Percentiles rank a stretch among this genome's conserved stretches.
Conservation (phyloP, 2,329 filamentous ascomycete genomes). For the Scleromitrula shiraiana region DNA sequence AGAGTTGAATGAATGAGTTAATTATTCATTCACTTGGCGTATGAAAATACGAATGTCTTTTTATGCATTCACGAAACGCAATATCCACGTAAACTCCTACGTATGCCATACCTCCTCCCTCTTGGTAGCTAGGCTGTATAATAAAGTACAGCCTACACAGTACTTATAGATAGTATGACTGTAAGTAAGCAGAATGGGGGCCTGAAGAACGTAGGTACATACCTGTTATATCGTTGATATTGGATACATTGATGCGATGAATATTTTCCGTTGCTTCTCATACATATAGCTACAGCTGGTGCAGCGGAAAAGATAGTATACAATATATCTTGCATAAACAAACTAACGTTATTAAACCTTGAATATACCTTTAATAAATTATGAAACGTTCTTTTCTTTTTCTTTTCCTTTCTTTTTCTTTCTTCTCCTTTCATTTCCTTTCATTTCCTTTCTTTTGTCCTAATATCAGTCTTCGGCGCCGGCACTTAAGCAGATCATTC, state of each 20-base stretch:
- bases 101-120: too few species aligned
- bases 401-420: background rate
- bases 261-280: slow-evolving; percentile 1
- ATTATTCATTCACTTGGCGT: background rate
- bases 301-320: too few species aligned
- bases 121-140: background rate
- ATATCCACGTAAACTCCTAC: background rate
- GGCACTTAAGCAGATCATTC: slow-evolving; percentile 7
- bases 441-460: background rate
- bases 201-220: too few species aligned
- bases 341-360: slow-evolving; percentile 1
- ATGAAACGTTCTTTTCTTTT: background rate
- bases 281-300: slow-evolving; percentile 5
- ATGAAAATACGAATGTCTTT: too few species aligned
- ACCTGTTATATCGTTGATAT: too few species aligned
- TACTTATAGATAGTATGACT: too few species aligned
- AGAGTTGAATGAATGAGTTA: background rate
- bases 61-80: too few species aligned
- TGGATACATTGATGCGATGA: too few species aligned
- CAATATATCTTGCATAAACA: slow-evolving; percentile 6
- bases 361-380: background rate
- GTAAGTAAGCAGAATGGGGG: too few species aligned
- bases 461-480: background rate
- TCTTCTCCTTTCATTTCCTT: background rate
- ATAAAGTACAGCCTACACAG: background rate